Evolutionary conservation across 257 asterid species (phyloP).

Genomic region (Jacaranda copaia): DNA sequence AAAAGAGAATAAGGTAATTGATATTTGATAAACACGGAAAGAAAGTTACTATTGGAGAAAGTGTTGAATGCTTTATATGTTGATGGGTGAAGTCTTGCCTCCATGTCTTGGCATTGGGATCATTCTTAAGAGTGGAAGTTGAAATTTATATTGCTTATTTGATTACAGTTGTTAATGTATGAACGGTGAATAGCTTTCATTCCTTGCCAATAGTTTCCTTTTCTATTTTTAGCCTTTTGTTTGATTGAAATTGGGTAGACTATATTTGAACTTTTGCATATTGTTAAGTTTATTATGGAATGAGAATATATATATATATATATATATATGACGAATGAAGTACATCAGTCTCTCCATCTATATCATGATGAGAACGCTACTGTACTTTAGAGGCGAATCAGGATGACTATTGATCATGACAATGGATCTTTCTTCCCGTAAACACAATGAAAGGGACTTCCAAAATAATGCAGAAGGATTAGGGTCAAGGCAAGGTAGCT

Average conservation of each 20-base stretch:
- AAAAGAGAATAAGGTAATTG: not conserved
- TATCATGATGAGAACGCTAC: too few species aligned
- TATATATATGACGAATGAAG: too few species aligned
- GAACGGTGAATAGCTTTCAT: not conserved
- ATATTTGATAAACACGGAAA: not conserved
- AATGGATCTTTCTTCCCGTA: too few species aligned
- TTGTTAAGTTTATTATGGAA: not conserved
- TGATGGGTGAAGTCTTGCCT: not conserved
- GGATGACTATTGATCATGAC: too few species aligned
- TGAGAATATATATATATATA: too few species aligned
- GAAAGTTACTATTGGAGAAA: not conserved
- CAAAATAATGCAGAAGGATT: too few species aligned
- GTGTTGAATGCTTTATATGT: not conserved
- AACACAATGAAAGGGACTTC: too few species aligned
- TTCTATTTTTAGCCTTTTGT: not conserved
- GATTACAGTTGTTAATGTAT: not conserved
- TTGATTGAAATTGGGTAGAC: not conserved
- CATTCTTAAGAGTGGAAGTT: conserved; percentile 2
- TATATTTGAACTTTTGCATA: not conserved
- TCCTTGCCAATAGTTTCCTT: not conserved
- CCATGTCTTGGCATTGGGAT: not conserved
- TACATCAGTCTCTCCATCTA: too few species aligned
- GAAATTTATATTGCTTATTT: not conserved
- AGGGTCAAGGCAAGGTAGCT: too few species aligned
- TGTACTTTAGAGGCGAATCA: too few species aligned